phyloP scores from a whole-genome alignment of 257 asterid species.

The Plectranthus barbatus region DNA sequence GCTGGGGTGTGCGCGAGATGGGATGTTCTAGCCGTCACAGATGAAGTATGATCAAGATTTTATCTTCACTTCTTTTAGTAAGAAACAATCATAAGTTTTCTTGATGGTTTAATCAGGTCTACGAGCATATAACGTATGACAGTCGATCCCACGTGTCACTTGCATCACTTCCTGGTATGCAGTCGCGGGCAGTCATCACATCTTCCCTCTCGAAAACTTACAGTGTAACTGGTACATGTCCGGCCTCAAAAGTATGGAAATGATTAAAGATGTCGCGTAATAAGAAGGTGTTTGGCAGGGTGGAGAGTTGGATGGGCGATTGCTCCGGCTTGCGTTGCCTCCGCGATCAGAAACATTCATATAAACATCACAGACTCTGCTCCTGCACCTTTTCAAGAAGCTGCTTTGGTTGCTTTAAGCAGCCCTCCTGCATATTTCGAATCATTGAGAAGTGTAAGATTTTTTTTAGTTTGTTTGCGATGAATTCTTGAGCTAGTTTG shows the following conservation, averaged over 20 bases:
- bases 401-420: conserved; percentile 71
- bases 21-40: conserved; percentile 81
- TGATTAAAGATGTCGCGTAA: background rate
- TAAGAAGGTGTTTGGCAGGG: conserved; percentile 31
- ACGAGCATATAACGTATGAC: conserved; percentile 79
- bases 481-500: background rate
- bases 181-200: conserved; percentile 63
- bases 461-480: background rate
- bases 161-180: conserved; percentile 86
- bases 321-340: conserved; percentile 65
- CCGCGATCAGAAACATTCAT: conserved; percentile 77
- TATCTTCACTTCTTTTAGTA: background rate
- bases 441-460: conserved; percentile 44
- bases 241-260: background rate
- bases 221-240: conserved; percentile 63
- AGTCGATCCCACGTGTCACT: conserved; percentile 50
- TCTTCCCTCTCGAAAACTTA: conserved; percentile 85
- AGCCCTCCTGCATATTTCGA: conserved; percentile 53
- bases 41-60: conserved; percentile 56
- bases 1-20: conserved; percentile 67
- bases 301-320: conserved; percentile 98
- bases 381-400: conserved; percentile 94
- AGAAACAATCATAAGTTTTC: background rate
- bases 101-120: conserved; percentile 57
- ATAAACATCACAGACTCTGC: conserved; percentile 65